phyloP scores from a whole-genome alignment of 495 filamentous ascomycete genomes.

The Talaromyces ruber region DNA sequence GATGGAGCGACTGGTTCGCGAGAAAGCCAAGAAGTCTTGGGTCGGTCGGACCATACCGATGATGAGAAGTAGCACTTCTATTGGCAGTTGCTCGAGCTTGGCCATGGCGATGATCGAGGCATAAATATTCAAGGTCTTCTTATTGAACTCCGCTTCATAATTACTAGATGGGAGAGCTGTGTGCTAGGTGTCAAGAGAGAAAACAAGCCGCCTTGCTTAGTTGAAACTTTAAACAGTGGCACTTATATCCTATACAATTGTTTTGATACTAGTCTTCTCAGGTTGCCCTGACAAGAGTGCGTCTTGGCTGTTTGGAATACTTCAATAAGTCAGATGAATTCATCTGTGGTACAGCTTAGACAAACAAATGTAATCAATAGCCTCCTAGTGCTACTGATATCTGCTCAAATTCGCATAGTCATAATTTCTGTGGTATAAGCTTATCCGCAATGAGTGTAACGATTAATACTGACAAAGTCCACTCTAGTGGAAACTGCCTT shows the following conservation, averaged over 20 bases:
- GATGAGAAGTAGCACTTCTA: not conserved
- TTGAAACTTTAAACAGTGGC: not conserved
- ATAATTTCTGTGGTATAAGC: not conserved
- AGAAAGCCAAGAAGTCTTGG: constrained; percentile 16
- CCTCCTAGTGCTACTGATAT: not conserved
- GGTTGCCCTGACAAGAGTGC: not conserved
- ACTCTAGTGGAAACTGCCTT: not conserved
- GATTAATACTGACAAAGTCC: too few species aligned
- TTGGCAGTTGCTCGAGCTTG: constrained; percentile 27
- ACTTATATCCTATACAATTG: not conserved
- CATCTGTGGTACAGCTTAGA: not conserved
- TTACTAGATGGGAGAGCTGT: not conserved
- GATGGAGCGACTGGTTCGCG: constrained; percentile 12
- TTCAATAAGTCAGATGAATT: not conserved
- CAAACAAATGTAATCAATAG: not conserved
- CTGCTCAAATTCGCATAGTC: not conserved
- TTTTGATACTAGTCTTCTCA: not conserved
- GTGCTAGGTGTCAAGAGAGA: not conserved
- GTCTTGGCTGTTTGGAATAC: not conserved
- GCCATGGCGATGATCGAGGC: not conserved
- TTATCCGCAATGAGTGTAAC: not conserved
- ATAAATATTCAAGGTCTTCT: too few species aligned
- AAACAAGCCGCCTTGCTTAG: not conserved
- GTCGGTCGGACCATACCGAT: constrained; percentile 6
- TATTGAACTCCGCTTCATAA: too few species aligned